Percentiles rank a stretch among this genome's conserved stretches.
These are phyloP conservation scores for Cystoderma amianthinum DNA, from an alignment of 768 basidiomycete species.

Conservation along the genomic window DNA sequence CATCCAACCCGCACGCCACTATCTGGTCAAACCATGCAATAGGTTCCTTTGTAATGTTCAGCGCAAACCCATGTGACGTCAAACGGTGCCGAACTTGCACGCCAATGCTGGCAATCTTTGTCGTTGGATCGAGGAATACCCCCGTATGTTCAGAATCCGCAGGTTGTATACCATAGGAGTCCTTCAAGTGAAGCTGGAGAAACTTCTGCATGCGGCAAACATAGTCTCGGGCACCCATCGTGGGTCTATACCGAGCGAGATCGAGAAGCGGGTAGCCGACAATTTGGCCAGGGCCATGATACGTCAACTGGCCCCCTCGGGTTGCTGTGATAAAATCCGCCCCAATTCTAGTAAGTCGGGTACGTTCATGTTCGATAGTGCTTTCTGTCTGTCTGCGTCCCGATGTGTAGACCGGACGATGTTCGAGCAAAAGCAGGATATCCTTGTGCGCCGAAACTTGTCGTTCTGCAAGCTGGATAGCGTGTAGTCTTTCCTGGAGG, in stretches of 20 bases:
- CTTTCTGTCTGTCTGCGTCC: constrained; percentile 79
- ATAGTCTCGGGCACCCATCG: constrained; percentile 71
- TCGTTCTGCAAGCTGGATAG: constrained; percentile 52
- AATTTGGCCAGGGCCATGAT: constrained; percentile 96
- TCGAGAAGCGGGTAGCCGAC: constrained; percentile 94
- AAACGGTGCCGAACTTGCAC: constrained; percentile 93
- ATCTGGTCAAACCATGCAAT: constrained; percentile 80
- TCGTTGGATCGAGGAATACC: constrained; percentile 72
- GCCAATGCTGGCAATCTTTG: constrained; percentile 93
- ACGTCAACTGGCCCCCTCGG: constrained; percentile 92
- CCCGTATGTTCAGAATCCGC: constrained; percentile 79
- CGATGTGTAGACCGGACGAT: constrained; percentile 90
- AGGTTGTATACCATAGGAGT: constrained; percentile 51
- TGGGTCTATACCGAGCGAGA: constrained; percentile 70
- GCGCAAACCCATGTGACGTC: constrained; percentile 90
- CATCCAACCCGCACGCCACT: constrained; percentile 85
- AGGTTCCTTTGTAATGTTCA: constrained; percentile 85
- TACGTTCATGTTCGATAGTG: constrained; percentile 48
- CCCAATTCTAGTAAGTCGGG: constrained; percentile 66
- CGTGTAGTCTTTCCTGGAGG: constrained; percentile 68
- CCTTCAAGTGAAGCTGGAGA: constrained; percentile 55
- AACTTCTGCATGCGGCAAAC: constrained; percentile 76
- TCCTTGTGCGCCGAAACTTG: constrained; percentile 39
- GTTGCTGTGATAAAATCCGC: constrained; percentile 82
- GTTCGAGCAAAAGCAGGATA: constrained; percentile 76